Evolutionary conservation across 345 rosid species (phyloP), one percentile per base, ranked within the genome.

Genomic region (Camelina neglecta): DNA sequence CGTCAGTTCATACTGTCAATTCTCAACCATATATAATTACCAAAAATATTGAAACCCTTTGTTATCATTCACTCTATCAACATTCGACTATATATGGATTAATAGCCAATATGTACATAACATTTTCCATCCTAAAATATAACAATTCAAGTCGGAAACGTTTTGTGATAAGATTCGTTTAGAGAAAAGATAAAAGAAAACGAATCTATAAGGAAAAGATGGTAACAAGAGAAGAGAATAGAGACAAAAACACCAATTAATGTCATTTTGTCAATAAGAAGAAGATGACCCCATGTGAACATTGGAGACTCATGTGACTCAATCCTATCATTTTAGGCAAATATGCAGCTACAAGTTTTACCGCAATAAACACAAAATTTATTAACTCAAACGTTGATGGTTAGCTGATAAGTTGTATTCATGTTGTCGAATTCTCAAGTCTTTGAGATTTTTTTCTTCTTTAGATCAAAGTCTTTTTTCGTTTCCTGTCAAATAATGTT

Each of bases 221-320:
- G 55, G 65, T 20, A 70, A 71, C 72, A 49, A 67, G 36, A 67
- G 39, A 13, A 67, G 77, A 53, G 81, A 56, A 73, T 72, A 72
- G 44, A 10, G 77, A 78, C 81, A 78, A 78, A 60, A 60, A 45
- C 53, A 26, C 36, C 77, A 72, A 78, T 72, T 60, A 73, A 73
- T 67, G 78, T 53, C 47, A 72, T 58, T 75, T 78, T 78, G 81
- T 78, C 77, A 77, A 77, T 18, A 66, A 72, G 68, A 78, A 72
- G 73, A 72, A 60, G 69, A 71, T 42, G 81, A 15, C 76, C 77
- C 78, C 77, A 78, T 78, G 81, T 78, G 81, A 78, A 77, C 80
- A 77, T 77, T 77, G 15, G 47, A 60, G 74, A 60, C 44, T 78
- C 81, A 72, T 78, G 81, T 78, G 81, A 78, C 73, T 66, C 72